These are phyloP conservation scores for Fraxinus sp. DNA, from an alignment of 305 asterid genomes.

Conservation along the genomic window DNA sequence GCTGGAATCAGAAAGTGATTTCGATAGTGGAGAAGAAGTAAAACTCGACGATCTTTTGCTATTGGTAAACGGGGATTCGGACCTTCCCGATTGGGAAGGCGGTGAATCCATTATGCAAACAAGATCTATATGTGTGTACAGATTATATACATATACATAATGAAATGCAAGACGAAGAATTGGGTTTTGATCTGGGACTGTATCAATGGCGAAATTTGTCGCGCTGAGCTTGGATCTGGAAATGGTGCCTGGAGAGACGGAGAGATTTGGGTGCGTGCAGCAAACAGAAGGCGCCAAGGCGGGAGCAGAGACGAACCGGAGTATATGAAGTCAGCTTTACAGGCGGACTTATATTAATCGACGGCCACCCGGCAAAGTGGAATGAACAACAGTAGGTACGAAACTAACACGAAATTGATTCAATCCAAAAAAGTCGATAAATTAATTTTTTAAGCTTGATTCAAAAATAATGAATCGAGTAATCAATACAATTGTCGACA, in stretches of 20 bases:
- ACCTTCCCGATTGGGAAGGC: slow-evolving; percentile 67
- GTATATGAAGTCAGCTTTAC: no score
- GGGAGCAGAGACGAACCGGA: not conserved
- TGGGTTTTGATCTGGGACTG: not conserved
- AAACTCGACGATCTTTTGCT: slow-evolving; percentile 28
- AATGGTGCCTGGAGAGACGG: not conserved
- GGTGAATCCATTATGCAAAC: slow-evolving; percentile 43
- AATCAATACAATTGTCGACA: no score
- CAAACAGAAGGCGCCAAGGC: not conserved
- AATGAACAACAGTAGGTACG: no score
- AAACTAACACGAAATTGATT: no score
- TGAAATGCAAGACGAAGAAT: not conserved
- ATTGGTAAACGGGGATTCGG: slow-evolving; percentile 34
- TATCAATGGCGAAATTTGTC: not conserved
- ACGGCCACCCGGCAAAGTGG: no score
- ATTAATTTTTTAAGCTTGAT: no score
- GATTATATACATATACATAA: not conserved
- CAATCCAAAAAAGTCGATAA: no score
- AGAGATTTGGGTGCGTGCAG: not conserved
- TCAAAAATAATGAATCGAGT: no score
- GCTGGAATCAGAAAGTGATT: slow-evolving; percentile 45
- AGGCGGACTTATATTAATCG: no score
- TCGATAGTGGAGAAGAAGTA: slow-evolving; percentile 43
- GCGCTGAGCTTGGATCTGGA: not conserved
- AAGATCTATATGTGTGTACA: not conserved